Evolutionary conservation across 306 rosid species (phyloP), one percentile per base, ranked within the genome.

Genomic region (Myrica gale): DNA sequence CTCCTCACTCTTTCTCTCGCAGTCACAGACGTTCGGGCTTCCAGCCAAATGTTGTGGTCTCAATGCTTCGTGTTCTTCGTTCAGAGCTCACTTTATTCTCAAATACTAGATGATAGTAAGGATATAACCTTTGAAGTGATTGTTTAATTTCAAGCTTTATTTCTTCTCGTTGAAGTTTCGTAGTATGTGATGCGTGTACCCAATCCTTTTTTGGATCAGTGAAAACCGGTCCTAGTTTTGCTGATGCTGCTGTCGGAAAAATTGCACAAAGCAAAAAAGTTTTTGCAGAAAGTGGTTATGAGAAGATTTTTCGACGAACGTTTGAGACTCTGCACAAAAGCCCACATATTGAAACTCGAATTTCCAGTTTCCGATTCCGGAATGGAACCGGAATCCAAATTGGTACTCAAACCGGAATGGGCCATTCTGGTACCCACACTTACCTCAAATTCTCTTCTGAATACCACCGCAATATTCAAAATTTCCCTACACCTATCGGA

Each of bases 211-310:
- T 4, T 71, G 80, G 54, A 76, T 47, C 86, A 92, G 97, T 96
- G 91, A 96, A 89, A 82, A 96, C 98, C 26, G 92, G 93, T 42
- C 99, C 96, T 42, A 92, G 98, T 81, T 85, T 96, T 86, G 90
- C 97, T 70, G 98, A 96, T 79, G 98, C 98, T 54, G 96, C 98
- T 44, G 99, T 92, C 48, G 93, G 93, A 75, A 96, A 97, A 82
- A 90, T 96, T 82, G 97, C 97, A 73, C 97, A 96, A 84, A 84
- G 96, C 10, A 89, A 96, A 16, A 96, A 92, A 81, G 99, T 96
- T 53, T 87, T 92, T 20, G 92, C 98, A 16, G 99, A 96, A 84
- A 98, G 99, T 61, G 98, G 99, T 55, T 89, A 96, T 63, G 99
- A 92, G 88, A 96, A 96, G 85, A 89, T 96, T 69, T 96, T 96